Base-by-base conservation (phyloP, 306 rosid species). In the Parietaria judaica region DNA sequence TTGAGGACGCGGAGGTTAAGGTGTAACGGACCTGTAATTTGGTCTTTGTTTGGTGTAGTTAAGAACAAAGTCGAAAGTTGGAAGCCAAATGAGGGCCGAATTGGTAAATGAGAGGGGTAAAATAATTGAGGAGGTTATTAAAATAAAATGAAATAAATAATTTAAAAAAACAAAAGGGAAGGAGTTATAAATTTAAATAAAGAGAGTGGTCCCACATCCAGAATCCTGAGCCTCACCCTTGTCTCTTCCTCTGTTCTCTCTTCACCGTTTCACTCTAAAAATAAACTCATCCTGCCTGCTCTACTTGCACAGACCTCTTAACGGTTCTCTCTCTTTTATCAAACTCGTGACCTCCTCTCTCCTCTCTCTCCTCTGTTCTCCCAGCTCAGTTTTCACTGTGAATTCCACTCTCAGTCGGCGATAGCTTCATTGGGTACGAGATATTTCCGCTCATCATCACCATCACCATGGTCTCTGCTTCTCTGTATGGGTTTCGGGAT, bases 201-300 rank as follows among this genome's bases (percentile, higher is more conserved):
- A 44, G n/a, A 16, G 16, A 61, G 75, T 75, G 82, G 95, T 61
- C 95, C 98, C 85, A 75, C 70, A 13, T 6, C 4, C n/a, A 53
- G 81, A 82, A 68, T 75, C 72, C 85, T 67, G 84, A 80, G 72
- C 70, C 81, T 12, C 65, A 71, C 77, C 54, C 64, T 73, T 83
- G 97, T 91, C 97, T 80, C 84, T 75, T 81, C 83, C 69, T 58
- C 52, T 63, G 91, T 76, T 72, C 74, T 74, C 85, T 77, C 78
- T 77, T 36, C 57, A 62, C 68, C 16, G 14, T n/a, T n/a, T n/a
- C n/a, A n/a, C n/a, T n/a, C n/a, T n/a, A n/a, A n/a, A n/a, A n/a
- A n/a, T n/a, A n/a, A n/a, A n/a, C n/a, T n/a, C n/a, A n/a, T n/a
- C n/a, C n/a, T n/a, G n/a, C n/a, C n/a, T n/a, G n/a, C n/a, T n/a